Base-by-base conservation (phyloP, 2,329 filamentous ascomycete species). In the Metarhizium rileyi region DNA sequence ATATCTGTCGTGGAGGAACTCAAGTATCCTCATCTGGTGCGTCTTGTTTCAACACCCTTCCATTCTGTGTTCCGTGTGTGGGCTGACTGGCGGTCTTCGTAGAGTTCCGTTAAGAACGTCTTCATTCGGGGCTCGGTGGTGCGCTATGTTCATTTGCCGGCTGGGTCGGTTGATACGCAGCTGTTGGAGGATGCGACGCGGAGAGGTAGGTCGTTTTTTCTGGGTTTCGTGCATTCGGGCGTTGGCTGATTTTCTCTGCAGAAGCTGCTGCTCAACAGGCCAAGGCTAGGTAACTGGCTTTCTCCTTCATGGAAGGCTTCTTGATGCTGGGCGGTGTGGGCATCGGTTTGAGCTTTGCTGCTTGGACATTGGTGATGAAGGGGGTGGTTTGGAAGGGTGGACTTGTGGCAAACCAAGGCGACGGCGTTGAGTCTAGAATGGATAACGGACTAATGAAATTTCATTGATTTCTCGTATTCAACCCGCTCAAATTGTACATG, bases 61-160 rank as follows among this genome's bases (percentile, higher is more conserved):
- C 49, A 45, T 5, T 27, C 30, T 5, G 16, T 33, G 30, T 16
- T 33, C 10, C 12, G 30, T 33, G 30, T 14, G 10, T 33, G 30
- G 22, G 16, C 38, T 42, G 18, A 42, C 22, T 12, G n/a, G 6
- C 18, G 23, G 25, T 27, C n/a, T n/a, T n/a, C 16, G 27, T 51
- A 80, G 76, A 81, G 77, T 67, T 81, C 89, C 18, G 90, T 95
- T 57, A 95, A 94, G 74, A 95, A 95, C 63, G 89, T 95, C 70
- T 96, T 96, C 65, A 95, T 96, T 62, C 81, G 90, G 61, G 90
- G 90, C 28, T 94, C 87, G 50, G 90, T 95, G 42, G 90, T 96
- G 56, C 79, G 90, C 59, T 96, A 96, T 63, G 89, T 96, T 46
- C 88, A 96, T 67, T 73, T 96, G 46, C 90, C 90, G 0, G 84